phyloP scores from a whole-genome alignment of 768 basidiomycete genomes.

The Russula sp. region DNA sequence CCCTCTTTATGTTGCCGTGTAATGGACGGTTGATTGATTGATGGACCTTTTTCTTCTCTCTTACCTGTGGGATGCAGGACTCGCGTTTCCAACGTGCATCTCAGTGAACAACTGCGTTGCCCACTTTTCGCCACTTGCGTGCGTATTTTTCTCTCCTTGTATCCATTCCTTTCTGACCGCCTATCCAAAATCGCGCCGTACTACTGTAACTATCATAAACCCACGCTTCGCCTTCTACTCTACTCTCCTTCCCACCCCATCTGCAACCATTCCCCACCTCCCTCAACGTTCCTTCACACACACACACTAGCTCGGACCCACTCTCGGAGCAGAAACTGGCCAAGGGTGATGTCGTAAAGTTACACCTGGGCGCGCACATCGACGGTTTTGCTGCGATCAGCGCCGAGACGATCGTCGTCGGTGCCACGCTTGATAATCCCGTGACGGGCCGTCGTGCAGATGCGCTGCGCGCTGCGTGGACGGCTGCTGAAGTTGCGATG shows the following conservation, averaged over 20 bases:
- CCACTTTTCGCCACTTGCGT: conserved; percentile 95
- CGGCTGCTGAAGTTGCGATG: conserved; percentile 90
- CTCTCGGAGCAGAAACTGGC: conserved; percentile 64
- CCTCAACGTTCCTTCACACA: background rate
- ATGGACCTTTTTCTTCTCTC: background rate
- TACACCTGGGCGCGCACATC: conserved; percentile 96
- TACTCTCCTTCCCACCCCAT: background rate
- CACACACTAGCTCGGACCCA: conserved; percentile 67
- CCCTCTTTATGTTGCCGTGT: background rate
- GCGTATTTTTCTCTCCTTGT: conserved; percentile 38
- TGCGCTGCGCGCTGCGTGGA: conserved; percentile 90
- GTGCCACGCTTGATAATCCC: conserved; percentile 67
- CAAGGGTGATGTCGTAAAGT: conserved; percentile 90
- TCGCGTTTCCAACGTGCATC: conserved; percentile 92
- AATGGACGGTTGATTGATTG: background rate
- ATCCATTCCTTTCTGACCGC: background rate
- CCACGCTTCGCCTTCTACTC: no score
- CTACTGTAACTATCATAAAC: conserved; percentile 16
- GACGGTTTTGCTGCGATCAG: conserved; percentile 93
- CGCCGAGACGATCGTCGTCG: conserved; percentile 91
- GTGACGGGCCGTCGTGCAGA: conserved; percentile 87
- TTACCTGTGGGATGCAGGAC: conserved; percentile 46
- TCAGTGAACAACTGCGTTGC: conserved; percentile 95
- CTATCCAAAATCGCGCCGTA: background rate
- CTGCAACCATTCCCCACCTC: background rate